Evolutionary conservation across 2,329 filamentous ascomycete species (phyloP), one percentile per base, ranked within the genome.

Genomic region (Aspergillus pseudoterreus): DNA sequence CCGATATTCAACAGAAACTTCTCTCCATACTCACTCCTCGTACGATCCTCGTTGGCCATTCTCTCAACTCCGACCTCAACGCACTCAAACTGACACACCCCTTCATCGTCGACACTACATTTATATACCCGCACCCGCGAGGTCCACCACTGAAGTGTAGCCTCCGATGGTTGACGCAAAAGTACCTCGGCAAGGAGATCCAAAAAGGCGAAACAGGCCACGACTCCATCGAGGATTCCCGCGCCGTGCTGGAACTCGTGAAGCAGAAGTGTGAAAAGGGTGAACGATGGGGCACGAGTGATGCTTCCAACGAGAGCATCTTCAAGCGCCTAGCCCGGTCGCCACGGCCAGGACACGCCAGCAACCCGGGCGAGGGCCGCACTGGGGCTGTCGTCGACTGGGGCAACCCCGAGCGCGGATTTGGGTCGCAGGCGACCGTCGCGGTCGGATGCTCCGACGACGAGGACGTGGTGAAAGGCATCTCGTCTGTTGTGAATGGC

Each of bases 211-310:
- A 77, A 14, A 78, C 79, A 14, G 94, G 94, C 14, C 94, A 99
- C 68, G 87, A 97, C 77, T 94, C 89, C 52, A 81, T 96, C 56
- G 94, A 99, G 71, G 94, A 99, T 69, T 91, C 94, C 12, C 85
- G 82, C 58, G 91, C 94, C 2, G 95, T 91, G 57, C 84, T 99
- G 12, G 92, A 97, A 63, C 85, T 99, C 1, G 84, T 97, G 44
- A 95, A 94, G 71, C 86, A 92, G 66, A 99, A 99, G 70, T 96
- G 92, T 69, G 92, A 97, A 69, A 94, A 89, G 71, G 94, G 94
- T 38, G 88, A 88, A 57, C 73, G 78, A 21, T 99, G 92, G 89
- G 94, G 90, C 33, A 87, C 86, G 0, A 83, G 83, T 45, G 90
- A 95, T 41, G 80, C 84, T 2, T 85, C 85, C 43, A 86, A 85